Percentiles rank a stretch among this genome's conserved stretches.
Conservation (phyloP, 2,329 filamentous ascomycete species). For the Fusarium heterosporum region DNA sequence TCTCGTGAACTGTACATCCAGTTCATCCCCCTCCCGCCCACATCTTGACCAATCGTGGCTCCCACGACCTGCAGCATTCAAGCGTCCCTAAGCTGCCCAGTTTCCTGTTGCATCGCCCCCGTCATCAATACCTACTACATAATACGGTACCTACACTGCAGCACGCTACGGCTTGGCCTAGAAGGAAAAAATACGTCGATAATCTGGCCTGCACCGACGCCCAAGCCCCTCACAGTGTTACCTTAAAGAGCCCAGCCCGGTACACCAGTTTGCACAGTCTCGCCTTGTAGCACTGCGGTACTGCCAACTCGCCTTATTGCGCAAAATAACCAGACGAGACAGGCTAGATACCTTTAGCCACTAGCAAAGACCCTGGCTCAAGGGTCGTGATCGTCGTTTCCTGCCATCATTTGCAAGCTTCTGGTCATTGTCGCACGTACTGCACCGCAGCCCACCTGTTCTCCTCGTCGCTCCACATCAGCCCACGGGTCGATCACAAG, state of each 20-base stretch:
- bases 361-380: conserved; percentile 43
- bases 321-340: conserved; percentile 23
- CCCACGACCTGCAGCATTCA: conserved; percentile 22
- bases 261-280: conserved; percentile 30
- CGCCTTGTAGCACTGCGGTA: conserved; percentile 26
- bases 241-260: conserved; percentile 24
- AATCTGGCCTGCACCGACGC: conserved; percentile 33
- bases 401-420: conserved; percentile 41
- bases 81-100: conserved; percentile 30
- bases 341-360: conserved; percentile 22
- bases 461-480: conserved; percentile 47
- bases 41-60: conserved; percentile 37
- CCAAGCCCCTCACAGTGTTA: conserved; percentile 44
- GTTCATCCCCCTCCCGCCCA: conserved; percentile 29
- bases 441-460: conserved; percentile 38
- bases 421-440: conserved; percentile 31
- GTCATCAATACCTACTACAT: conserved; percentile 24
- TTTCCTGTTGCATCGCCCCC: conserved; percentile 33
- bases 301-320: conserved; percentile 36
- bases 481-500: conserved; percentile 44
- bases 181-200: neutral
- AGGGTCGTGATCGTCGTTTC: conserved; percentile 43
- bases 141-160: conserved; percentile 10
- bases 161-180: conserved; percentile 25
- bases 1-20: conserved; percentile 25